Percentiles rank a stretch among this genome's conserved stretches.
Conservation (phyloP, 2,329 filamentous ascomycete species). For the Zasmidium angulare region DNA sequence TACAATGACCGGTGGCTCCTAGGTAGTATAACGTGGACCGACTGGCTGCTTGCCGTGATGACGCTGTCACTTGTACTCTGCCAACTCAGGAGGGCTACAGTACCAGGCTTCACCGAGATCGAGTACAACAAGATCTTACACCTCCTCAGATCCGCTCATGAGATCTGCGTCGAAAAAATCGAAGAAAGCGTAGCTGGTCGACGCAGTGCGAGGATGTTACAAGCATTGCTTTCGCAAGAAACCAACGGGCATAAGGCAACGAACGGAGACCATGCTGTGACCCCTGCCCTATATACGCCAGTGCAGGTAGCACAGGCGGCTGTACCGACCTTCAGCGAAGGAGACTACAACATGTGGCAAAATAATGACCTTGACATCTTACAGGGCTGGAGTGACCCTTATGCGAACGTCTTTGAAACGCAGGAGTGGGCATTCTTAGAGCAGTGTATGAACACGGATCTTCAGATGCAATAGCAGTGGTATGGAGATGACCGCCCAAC, state of each 20-base stretch:
- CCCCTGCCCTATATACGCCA: not conserved
- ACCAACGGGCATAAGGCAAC: not conserved
- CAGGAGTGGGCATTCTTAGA: conserved; percentile 16
- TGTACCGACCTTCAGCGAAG: not conserved
- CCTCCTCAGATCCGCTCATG: conserved; percentile 1
- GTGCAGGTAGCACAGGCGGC: not conserved
- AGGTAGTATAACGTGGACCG: conserved; percentile 41
- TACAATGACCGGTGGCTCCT: conserved; percentile 43
- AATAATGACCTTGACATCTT: not conserved
- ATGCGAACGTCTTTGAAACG: conserved; percentile 13
- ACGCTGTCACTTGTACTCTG: conserved; percentile 44
- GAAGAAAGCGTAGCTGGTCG: conserved; percentile 10
- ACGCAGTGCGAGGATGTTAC: conserved; percentile 8
- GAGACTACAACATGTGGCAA: not conserved
- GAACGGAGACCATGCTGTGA: not conserved
- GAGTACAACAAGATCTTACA: conserved; percentile 1
- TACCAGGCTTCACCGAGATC: not conserved
- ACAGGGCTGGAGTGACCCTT: conserved; percentile 4
- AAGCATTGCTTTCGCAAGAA: conserved; percentile 4
- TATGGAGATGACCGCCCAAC: no score
- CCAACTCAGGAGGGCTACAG: conserved; percentile 4
- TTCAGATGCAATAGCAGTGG: conserved; percentile 5
- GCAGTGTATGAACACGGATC: conserved; percentile 11
- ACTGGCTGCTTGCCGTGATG: conserved; percentile 48
- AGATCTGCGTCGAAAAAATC: conserved; percentile 8